Conservation (phyloP, 768 basidiomycete genomes). For the Postia placenta region DNA sequence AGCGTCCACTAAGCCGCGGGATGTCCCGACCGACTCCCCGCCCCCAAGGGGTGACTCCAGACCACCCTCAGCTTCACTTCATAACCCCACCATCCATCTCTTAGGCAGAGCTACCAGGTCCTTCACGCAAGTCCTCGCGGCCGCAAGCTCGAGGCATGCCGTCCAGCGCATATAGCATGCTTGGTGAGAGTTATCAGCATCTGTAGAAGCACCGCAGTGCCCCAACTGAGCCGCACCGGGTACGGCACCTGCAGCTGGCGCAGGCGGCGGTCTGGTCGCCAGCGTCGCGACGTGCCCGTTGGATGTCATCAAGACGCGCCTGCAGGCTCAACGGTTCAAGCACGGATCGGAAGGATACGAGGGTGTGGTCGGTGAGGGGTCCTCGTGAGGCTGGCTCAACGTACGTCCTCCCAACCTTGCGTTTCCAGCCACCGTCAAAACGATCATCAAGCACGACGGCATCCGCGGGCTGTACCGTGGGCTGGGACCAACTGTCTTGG, state of each 20-base stretch:
- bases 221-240: constrained; percentile 8
- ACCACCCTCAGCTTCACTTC: too few relatives aligned
- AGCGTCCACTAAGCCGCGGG: background rate
- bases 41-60: too few relatives aligned
- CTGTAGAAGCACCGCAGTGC: constrained; percentile 12
- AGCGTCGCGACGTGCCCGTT: constrained; percentile 94
- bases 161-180: constrained; percentile 73
- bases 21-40: background rate
- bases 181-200: constrained; percentile 44
- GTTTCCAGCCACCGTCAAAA: constrained; percentile 45
- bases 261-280: constrained; percentile 89
- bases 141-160: constrained; percentile 66
- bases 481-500: constrained; percentile 93
- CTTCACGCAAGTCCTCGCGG: constrained; percentile 35
- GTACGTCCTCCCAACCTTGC: constrained; percentile 13
- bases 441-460: constrained; percentile 62
- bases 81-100: too few relatives aligned
- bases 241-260: constrained; percentile 59
- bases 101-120: background rate
- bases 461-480: constrained; percentile 91
- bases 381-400: constrained; percentile 17
- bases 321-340: constrained; percentile 86
- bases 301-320: constrained; percentile 95
- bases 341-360: constrained; percentile 69
- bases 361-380: constrained; percentile 59